Evolutionary conservation across 495 filamentous ascomycete species (phyloP), one percentile per base, ranked within the genome.

Genomic region (Choiromyces venosus): DNA sequence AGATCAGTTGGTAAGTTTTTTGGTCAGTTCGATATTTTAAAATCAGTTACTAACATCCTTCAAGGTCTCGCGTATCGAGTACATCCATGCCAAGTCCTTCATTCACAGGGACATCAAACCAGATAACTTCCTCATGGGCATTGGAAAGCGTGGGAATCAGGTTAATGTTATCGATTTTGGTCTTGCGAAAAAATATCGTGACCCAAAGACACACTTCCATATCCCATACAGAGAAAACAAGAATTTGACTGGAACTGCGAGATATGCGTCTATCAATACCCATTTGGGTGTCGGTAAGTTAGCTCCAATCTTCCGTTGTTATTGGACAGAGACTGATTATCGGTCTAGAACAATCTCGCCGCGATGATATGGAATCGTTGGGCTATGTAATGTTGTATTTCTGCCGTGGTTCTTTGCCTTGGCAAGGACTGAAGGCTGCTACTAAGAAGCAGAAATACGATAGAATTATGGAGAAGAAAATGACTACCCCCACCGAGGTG

Each of bases 381-480:
- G 95, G 95, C 79, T 99, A 99, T 79, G 95, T 99, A 74, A 99
- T 99, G 96, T 90, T 99, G 67, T 99, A 99, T 86, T 99, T 99
- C 87, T 98, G 96, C 88, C 96, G 96, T 82, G 95, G 95, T 66
- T 97, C 94, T 71, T 93, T 99, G 67, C 95, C 96, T 73, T 99
- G 96, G 96, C 96, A 99, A 86, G 96, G 96, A 52, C 87, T 99
- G 66, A 99, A 99, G 89, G 96, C 96, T 87, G 96, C 96, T 78
- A 99, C 96, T 70, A 98, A 99, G 89, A 98, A 99, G 90, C 95
- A 99, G 87, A 99, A 98, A 85, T 98, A 99, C 82, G 96, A 99
- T 85, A 90, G 96, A 69, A 99, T 99, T 85, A 99, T 98, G 96
- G 96, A 99, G 87, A 99, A 99, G 90, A 99, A 99, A 91, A 98